phyloP scores from a whole-genome alignment of 306 rosid species.

The Pachyrhizus erosus region DNA sequence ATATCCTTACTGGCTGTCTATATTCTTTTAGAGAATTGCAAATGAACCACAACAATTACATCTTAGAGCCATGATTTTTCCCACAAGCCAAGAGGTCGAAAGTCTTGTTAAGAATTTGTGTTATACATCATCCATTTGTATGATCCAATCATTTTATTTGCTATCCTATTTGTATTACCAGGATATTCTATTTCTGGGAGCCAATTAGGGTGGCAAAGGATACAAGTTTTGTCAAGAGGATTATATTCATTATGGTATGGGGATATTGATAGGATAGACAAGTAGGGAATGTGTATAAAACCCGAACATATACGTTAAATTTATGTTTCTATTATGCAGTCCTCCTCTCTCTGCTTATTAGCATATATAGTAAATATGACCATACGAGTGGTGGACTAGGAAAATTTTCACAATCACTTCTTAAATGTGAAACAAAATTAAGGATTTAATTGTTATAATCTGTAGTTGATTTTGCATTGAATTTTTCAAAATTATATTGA shows the following conservation, averaged over 20 bases:
- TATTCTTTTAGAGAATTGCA: slow-evolving; percentile 53
- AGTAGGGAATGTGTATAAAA: neutral
- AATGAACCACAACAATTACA: slow-evolving; percentile 51
- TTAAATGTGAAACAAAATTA: too few relatives aligned
- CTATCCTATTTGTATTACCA: slow-evolving; percentile 36
- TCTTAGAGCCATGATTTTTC: slow-evolving; percentile 40
- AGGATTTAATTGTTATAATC: too few relatives aligned
- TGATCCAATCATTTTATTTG: slow-evolving; percentile 20
- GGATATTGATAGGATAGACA: slow-evolving; percentile 14
- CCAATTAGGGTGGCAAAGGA: slow-evolving; percentile 5
- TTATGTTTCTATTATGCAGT: neutral
- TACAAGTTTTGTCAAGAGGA: slow-evolving; percentile 18
- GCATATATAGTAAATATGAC: too few relatives aligned
- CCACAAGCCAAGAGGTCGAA: slow-evolving; percentile 48
- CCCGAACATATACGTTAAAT: slow-evolving; percentile 7
- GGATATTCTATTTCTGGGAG: slow-evolving; percentile 2
- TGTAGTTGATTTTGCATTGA: too few relatives aligned
- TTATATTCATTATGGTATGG: neutral
- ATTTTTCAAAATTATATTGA: too few relatives aligned
- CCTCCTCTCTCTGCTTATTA: neutral
- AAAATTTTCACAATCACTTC: too few relatives aligned
- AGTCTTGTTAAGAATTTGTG: slow-evolving; percentile 48
- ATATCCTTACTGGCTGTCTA: slow-evolving; percentile 29
- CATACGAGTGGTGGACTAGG: too few relatives aligned
- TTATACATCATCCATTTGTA: slow-evolving; percentile 25